Conservation (phyloP, 345 rosid genomes). For the Xanthoceras sorbifolium region DNA sequence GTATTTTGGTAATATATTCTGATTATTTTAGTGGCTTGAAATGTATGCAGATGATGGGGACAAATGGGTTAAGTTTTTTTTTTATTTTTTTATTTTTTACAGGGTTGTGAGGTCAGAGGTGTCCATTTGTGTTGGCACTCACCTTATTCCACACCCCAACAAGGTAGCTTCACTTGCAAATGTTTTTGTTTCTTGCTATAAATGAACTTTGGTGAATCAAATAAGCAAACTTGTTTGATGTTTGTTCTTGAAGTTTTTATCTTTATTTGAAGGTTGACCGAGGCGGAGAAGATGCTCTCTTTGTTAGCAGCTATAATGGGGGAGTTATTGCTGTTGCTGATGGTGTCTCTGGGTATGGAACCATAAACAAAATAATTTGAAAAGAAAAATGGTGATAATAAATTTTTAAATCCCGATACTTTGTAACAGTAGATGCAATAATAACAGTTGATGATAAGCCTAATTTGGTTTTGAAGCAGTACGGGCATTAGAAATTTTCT, state of each 20-base stretch:
- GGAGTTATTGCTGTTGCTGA: slow-evolving; percentile 91
- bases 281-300: slow-evolving; percentile 91
- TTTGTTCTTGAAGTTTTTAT: background rate
- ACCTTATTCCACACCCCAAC: slow-evolving; percentile 76
- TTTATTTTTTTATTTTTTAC: too few relatives aligned
- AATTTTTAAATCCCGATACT: background rate
- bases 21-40: background rate
- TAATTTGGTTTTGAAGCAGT: background rate
- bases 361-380: background rate
- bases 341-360: slow-evolving; percentile 80
- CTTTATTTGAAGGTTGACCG: slow-evolving; percentile 50
- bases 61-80: background rate
- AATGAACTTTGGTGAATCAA: background rate
- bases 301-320: slow-evolving; percentile 63
- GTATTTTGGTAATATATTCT: too few relatives aligned
- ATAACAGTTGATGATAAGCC: too few relatives aligned
- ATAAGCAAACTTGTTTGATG: background rate
- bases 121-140: slow-evolving; percentile 59
- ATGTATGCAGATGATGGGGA: background rate
- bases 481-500: background rate
- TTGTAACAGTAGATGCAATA: background rate
- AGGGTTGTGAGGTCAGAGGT: slow-evolving; percentile 38
- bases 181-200: background rate
- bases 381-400: background rate
- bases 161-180: slow-evolving; percentile 47